Conservation (phyloP, 441 rosid genomes). For the Pelargonium exstipulatum region DNA sequence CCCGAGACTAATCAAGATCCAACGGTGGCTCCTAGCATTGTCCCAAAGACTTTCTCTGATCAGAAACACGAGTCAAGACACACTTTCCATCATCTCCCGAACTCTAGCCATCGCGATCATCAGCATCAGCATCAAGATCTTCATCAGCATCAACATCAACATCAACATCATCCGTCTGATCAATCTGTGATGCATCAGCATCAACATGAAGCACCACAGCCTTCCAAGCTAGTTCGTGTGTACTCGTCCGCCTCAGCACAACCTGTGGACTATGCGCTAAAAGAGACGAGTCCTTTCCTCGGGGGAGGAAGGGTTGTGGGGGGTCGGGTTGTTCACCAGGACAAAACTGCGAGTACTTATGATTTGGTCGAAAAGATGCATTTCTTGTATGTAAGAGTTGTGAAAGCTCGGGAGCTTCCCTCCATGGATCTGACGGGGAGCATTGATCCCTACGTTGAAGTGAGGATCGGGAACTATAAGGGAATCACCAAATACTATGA, state of each 20-base stretch:
- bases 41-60: conserved; percentile 13
- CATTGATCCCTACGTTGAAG: conserved; percentile 88
- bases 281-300: conserved; percentile 91
- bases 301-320: conserved; percentile 95
- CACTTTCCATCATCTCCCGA: conserved; percentile 71
- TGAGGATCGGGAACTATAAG: conserved; percentile 76
- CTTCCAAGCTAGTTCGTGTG: conserved; percentile 60
- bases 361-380: conserved; percentile 93
- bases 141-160: conserved; percentile 29
- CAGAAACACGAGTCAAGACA: conserved; percentile 40
- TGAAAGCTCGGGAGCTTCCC: conserved; percentile 91
- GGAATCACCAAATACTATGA: conserved; percentile 86
- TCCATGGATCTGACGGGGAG: conserved; percentile 89
- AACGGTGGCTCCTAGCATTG: conserved; percentile 19
- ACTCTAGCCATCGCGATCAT: conserved; percentile 22
- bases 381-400: conserved; percentile 84
- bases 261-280: conserved; percentile 74
- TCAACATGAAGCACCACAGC: conserved; percentile 36
- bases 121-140: conserved; percentile 32
- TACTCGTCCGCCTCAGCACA: conserved; percentile 64
- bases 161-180: conserved; percentile 22
- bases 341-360: conserved; percentile 81
- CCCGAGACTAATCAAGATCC: conserved; percentile 27
- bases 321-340: conserved; percentile 71
- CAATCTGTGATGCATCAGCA: conserved; percentile 23